A percentile compares a stretch with the other conserved stretches of the same genome.
These are phyloP conservation scores for Entomortierella chlamydospora DNA, from an alignment of 192 early-diverging fungal genomes.

Conservation along the genomic window DNA sequence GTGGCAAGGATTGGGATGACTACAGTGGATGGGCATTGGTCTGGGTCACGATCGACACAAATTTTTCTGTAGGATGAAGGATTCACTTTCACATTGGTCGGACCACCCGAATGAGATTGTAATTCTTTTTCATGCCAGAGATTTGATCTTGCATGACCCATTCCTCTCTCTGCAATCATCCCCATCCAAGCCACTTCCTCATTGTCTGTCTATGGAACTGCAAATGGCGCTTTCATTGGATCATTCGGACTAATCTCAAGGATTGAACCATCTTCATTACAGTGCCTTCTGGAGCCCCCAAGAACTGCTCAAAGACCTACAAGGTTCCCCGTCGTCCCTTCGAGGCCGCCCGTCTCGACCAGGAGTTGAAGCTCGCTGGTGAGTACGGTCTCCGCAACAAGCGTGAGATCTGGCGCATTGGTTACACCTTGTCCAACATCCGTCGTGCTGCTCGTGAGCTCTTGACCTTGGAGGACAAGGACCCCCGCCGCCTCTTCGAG, in stretches of 20 bases:
- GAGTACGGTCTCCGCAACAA: constrained; percentile 99
- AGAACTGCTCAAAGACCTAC: constrained; percentile 82
- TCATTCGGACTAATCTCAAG: neutral
- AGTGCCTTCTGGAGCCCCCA: constrained; percentile 59
- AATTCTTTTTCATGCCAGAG: neutral
- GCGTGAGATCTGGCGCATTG: constrained; percentile 99
- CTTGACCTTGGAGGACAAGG: constrained; percentile 95
- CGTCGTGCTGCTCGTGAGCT: constrained; percentile 99
- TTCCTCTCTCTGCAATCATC: neutral
- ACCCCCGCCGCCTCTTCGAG: constrained; percentile 98
- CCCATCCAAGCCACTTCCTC: neutral
- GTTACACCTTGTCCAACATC: constrained; percentile 97
- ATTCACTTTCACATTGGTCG: too few species aligned
- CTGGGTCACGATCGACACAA: too few species aligned
- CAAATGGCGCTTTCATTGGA: neutral
- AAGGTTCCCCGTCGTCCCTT: constrained; percentile 97
- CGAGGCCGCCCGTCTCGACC: constrained; percentile 96
- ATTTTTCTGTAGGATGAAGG: too few species aligned
- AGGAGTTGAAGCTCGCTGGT: constrained; percentile 93
- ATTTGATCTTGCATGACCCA: neutral
- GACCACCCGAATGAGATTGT: neutral
- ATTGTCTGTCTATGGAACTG: neutral
- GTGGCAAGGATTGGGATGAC: too few species aligned
- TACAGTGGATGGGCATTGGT: neutral
- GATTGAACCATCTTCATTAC: neutral